Evolutionary conservation across 1,139 yeast species (phyloP).

Genomic region (Geotrichum bryndzae): DNA sequence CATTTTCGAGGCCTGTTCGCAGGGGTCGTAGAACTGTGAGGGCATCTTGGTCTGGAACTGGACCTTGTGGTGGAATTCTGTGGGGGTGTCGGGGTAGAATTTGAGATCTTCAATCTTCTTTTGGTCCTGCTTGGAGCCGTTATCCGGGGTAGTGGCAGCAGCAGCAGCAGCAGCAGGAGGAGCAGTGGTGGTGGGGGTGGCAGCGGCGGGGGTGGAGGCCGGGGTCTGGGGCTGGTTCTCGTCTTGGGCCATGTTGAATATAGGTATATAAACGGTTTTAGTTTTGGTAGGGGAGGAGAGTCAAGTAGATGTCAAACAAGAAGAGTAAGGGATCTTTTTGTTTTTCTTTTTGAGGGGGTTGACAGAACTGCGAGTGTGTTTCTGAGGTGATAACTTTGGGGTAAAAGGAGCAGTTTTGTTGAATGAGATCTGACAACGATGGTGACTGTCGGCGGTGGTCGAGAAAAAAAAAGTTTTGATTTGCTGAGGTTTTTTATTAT

Average conservation of each 20-base stretch:
- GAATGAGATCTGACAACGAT: too few relatives aligned
- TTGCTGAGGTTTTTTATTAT: too few relatives aligned
- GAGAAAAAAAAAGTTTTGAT: too few relatives aligned
- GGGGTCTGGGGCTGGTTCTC: not conserved
- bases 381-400: too few relatives aligned
- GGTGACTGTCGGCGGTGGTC: too few relatives aligned
- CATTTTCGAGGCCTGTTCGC: conserved; percentile 83
- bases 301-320: not conserved
- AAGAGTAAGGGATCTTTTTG: too few relatives aligned
- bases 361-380: too few relatives aligned
- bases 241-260: not conserved
- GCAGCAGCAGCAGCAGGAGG: not conserved
- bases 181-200: not conserved
- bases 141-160: not conserved
- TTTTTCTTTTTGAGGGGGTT: too few relatives aligned
- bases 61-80: conserved; percentile 54
- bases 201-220: not conserved
- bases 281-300: not conserved
- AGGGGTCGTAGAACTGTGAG: conserved; percentile 85
- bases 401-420: too few relatives aligned
- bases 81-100: conserved; percentile 81
- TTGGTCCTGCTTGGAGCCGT: conserved; percentile 1
- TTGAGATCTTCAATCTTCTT: conserved; percentile 27
- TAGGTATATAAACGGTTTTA: too few relatives aligned
- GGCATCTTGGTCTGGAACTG: conserved; percentile 64